Evolutionary conservation across 1,284 basidiomycete genomes (phyloP), one percentile per base, ranked within the genome.

Genomic region (Lentinula novae-zelandiae): DNA sequence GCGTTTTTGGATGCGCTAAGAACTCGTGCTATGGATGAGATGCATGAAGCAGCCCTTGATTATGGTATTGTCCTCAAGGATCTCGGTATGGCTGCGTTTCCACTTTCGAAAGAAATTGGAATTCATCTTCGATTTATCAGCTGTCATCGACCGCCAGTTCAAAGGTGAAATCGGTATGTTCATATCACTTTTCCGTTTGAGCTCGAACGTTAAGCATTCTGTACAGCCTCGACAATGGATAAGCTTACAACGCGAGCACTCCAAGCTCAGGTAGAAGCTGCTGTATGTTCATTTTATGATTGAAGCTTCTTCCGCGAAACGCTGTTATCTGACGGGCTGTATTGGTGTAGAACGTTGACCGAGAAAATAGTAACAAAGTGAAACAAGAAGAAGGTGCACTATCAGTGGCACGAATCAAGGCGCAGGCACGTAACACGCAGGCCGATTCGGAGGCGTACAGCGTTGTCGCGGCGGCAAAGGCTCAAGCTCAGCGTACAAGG

Each of bases 341-440:
- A 22, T 10, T 10, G 40, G 50, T 48, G 20, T 52, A 88, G 83
- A 92, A 92, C 65, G 90, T 92, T 57, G 90, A 92, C 71, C 74
- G 90, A 60, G 90, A 92, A 72, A 92, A 92, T 69, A 88, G 85
- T 74, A 92, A 92, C 75, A 88, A 88, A 71, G 86, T 91, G 67
- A 92, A 91, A 73, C 86, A 90, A 67, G 89, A 92, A 69, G 85
- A 92, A 71, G 90, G 90, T 67, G 79, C 86, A 13, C 79, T 92
- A 44, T 76, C 86, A 5, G 90, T 92, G 13, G 84, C 90, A 33
- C 84, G 82, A 54, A 89, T 92, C 75, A 89, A 85, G 67, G 89
- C 87, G 0, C 80, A 88, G 69, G 66, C 84, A 9, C 81, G 78
- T 57, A 90, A 91, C 67, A 84, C 89, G 0, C 77, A 87, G 72